Conservation (phyloP, 75 land plant genomes). For the Isoetes taiwanensis region DNA sequence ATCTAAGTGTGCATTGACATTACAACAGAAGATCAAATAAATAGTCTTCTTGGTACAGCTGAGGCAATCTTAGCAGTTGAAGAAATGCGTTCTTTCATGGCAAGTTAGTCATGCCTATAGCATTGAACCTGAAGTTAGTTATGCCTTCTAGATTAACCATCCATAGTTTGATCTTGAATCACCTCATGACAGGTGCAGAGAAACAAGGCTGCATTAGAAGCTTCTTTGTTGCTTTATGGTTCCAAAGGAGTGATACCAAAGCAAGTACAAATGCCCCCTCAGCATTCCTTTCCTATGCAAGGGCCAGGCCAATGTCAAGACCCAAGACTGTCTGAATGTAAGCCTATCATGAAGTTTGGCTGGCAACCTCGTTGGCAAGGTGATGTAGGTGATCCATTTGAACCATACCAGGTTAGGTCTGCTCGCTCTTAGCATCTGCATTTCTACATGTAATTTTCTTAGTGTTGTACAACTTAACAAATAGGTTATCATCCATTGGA, state of each 20-base stretch:
- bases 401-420: slow-evolving; percentile 28
- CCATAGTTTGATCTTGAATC: too few species aligned
- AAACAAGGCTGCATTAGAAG: slow-evolving; percentile 28
- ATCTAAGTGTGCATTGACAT: too few species aligned
- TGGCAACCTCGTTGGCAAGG: slow-evolving; percentile 37
- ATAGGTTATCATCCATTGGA: too few species aligned
- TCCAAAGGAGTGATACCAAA: slow-evolving; percentile 18
- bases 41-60: slow-evolving; percentile 20
- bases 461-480: too few species aligned
- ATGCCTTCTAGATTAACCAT: not conserved
- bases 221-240: slow-evolving; percentile 23
- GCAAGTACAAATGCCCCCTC: too few species aligned
- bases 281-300: not conserved
- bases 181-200: slow-evolving; percentile 15
- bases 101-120: not conserved
- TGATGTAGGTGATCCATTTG: slow-evolving; percentile 29
- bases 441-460: too few species aligned
- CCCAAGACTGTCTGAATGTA: too few species aligned
- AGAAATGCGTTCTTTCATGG: slow-evolving; percentile 22
- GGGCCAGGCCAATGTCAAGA: not conserved
- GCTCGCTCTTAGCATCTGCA: too few species aligned
- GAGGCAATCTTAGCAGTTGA: slow-evolving; percentile 24
- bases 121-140: not conserved
- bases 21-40: slow-evolving; percentile 27
- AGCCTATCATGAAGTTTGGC: too few species aligned